phyloP scores from a whole-genome alignment of 2,329 filamentous ascomycete genomes.

The Aspergillaceae sp. region DNA sequence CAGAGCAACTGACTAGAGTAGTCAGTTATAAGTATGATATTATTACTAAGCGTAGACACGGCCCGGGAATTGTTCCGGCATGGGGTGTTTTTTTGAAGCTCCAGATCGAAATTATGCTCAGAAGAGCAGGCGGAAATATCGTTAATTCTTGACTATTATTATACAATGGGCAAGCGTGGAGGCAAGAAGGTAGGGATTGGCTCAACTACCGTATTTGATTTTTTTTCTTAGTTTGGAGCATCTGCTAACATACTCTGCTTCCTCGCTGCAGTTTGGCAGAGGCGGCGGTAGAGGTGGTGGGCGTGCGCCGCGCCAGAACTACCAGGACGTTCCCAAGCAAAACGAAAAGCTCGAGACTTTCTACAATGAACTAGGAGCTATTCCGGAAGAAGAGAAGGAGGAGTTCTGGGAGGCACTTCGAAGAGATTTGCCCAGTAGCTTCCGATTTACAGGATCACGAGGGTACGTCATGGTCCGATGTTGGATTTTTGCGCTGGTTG shows the following conservation, averaged over 20 bases:
- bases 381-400: slow-evolving; percentile 68
- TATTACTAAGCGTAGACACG: no score
- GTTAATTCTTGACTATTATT: neutral
- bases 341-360: slow-evolving; percentile 81
- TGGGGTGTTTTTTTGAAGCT: slow-evolving; percentile 1
- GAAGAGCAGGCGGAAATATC: neutral
- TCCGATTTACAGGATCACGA: slow-evolving; percentile 93
- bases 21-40: neutral
- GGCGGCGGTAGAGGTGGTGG: slow-evolving; percentile 38
- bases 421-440: slow-evolving; percentile 88
- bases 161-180: slow-evolving; percentile 21
- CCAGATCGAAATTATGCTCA: neutral
- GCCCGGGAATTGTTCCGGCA: neutral
- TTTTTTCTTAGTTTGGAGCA: neutral
- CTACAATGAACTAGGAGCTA: slow-evolving; percentile 69
- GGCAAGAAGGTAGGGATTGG: slow-evolving; percentile 16
- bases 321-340: slow-evolving; percentile 60
- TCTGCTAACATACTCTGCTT: slow-evolving; percentile 13
- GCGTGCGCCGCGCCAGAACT: slow-evolving; percentile 36
- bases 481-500: no score
- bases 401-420: slow-evolving; percentile 78
- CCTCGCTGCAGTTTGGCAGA: slow-evolving; percentile 30
- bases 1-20: no score
- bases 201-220: neutral
- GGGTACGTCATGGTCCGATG: slow-evolving; percentile 46